Conservation (phyloP, 148 eudicot species). For the Rhododendron ovatum region DNA sequence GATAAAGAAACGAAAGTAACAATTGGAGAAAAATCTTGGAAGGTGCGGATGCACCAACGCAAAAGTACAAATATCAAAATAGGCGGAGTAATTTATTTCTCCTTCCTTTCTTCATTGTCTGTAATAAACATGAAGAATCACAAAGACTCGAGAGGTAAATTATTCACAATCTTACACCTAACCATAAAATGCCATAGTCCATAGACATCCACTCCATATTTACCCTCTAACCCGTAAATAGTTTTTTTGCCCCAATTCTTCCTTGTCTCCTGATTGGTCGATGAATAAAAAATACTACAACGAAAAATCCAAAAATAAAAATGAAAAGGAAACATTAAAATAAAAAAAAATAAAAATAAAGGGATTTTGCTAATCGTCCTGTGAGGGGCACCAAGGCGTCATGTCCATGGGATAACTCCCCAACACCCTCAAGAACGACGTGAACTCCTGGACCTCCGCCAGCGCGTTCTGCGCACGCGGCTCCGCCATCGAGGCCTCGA, state of each 20-base stretch:
- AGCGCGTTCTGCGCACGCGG: slow-evolving; percentile 87
- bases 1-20: too few species aligned
- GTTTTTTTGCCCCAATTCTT: neutral
- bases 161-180: slow-evolving; percentile 8
- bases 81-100: neutral
- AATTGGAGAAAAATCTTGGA: too few species aligned
- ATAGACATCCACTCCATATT: neutral
- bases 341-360: neutral
- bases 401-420: slow-evolving; percentile 99
- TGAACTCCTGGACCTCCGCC: slow-evolving; percentile 94
- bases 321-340: neutral
- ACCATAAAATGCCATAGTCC: neutral
- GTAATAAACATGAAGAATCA: neutral
- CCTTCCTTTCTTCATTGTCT: neutral
- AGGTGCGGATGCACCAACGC: too few species aligned
- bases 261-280: neutral
- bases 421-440: slow-evolving; percentile 82
- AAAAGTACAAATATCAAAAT: too few species aligned
- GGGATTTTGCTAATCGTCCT: slow-evolving; percentile 16
- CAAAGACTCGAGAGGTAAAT: neutral
- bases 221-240: neutral
- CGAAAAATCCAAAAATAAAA: neutral
- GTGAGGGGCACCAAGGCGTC: slow-evolving; percentile 77
- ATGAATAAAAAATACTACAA: neutral
- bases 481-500: slow-evolving; percentile 96